Evolutionary conservation across 225 moss, liverwort and hornwort genomes (phyloP).

Genomic region (Straminergon stramineum): DNA sequence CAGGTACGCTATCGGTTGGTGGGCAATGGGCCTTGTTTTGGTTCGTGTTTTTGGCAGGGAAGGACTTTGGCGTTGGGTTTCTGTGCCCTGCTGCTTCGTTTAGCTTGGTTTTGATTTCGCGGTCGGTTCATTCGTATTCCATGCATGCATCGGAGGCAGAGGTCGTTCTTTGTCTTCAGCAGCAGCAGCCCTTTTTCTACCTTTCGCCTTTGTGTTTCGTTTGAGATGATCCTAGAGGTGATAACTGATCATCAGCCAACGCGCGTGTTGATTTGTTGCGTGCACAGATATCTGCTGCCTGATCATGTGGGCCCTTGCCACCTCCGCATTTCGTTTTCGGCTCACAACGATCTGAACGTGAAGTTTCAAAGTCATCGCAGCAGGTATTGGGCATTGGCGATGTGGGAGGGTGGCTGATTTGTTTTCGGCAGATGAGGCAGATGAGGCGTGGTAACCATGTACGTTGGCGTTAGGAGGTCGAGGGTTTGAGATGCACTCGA

Average conservation of each 20-base stretch:
- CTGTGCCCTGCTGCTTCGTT: neutral
- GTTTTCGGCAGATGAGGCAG: neutral
- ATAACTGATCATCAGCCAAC: neutral
- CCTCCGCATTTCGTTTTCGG: conserved; percentile 94
- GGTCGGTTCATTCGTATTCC: neutral
- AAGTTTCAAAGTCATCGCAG: conserved; percentile 99
- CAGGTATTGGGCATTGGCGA: conserved; percentile 37
- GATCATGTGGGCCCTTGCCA: conserved; percentile 96
- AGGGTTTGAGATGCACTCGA: neutral
- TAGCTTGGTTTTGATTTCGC: neutral
- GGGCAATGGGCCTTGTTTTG: neutral
- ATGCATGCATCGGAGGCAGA: neutral
- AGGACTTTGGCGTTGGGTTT: neutral
- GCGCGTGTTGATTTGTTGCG: neutral
- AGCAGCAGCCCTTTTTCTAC: neutral
- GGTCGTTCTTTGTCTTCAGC: neutral
- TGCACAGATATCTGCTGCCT: conserved; percentile 74
- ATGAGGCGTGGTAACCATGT: neutral
- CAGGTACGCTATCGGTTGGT: conserved; percentile 29
- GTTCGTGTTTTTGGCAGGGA: neutral
- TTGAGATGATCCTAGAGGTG: neutral
- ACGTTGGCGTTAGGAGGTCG: neutral
- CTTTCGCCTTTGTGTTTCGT: neutral
- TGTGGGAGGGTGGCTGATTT: neutral
- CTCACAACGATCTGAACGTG: conserved; percentile 95